Conservation (phyloP, 176 grass and related monocot genomes). For the Juncus effusus region DNA sequence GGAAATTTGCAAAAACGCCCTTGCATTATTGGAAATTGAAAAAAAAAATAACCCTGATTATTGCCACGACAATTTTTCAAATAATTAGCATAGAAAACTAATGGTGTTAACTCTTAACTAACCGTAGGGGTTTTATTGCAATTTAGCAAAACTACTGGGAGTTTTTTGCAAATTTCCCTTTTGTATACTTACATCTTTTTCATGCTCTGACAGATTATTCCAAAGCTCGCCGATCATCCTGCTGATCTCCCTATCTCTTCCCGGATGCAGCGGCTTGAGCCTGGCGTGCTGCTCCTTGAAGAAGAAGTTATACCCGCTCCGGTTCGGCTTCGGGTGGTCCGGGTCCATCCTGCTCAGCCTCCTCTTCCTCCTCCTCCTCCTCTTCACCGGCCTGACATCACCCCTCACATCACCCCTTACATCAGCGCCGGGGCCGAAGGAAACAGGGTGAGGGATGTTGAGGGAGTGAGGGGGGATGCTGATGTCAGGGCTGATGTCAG, state of each 20-base stretch:
- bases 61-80: not conserved
- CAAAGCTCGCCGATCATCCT: slow-evolving; percentile 82
- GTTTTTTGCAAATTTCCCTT: not conserved
- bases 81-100: slow-evolving; percentile 15
- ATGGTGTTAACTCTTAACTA: not conserved
- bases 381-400: slow-evolving; percentile 2
- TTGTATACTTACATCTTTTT: slow-evolving; percentile 65
- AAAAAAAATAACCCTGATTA: too few relatives aligned
- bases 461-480: slow-evolving; percentile 20
- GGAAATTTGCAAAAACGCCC: too few relatives aligned
- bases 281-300: slow-evolving; percentile 87
- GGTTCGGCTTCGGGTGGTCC: slow-evolving; percentile 81
- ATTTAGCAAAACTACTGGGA: not conserved
- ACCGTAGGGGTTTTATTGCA: slow-evolving; percentile 5
- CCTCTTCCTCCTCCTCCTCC: slow-evolving; percentile 43
- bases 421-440: slow-evolving; percentile 7
- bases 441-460: slow-evolving; percentile 1
- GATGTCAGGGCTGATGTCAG: slow-evolving; percentile 24
- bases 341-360: slow-evolving; percentile 77
- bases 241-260: slow-evolving; percentile 80
- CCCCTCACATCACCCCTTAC: not conserved
- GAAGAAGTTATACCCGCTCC: slow-evolving; percentile 96
- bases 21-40: too few relatives aligned
- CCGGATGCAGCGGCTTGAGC: slow-evolving; percentile 62
- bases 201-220: slow-evolving; percentile 60